Percentiles rank a stretch among this genome's conserved stretches.
phyloP scores from a whole-genome alignment of 2,329 filamentous ascomycete genomes.

The Colletotrichum sp. region DNA sequence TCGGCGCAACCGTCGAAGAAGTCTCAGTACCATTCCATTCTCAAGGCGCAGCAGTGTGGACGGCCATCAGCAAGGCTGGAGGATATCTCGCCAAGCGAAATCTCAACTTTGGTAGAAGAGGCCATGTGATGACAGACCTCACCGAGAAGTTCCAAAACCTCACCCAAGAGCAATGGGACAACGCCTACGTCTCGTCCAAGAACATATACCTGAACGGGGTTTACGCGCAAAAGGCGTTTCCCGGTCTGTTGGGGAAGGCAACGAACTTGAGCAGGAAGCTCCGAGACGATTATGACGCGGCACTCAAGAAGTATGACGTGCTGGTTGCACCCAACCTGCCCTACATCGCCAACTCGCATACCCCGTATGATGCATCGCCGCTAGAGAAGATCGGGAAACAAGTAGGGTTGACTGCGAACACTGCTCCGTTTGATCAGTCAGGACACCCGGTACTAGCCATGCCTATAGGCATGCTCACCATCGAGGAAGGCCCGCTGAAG shows the following conservation, averaged over 20 bases:
- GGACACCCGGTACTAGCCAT: slow-evolving; percentile 48
- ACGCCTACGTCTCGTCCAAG: slow-evolving; percentile 20
- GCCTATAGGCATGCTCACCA: slow-evolving; percentile 9
- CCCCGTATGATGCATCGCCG: slow-evolving; percentile 24
- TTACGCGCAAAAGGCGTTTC: slow-evolving; percentile 25
- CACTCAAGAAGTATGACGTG: neutral
- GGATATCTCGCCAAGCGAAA: slow-evolving; percentile 5
- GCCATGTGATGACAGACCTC: slow-evolving; percentile 30
- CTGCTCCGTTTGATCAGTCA: slow-evolving; percentile 53
- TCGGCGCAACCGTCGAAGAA: slow-evolving; percentile 48
- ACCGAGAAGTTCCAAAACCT: slow-evolving; percentile 33
- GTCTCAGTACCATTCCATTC: slow-evolving; percentile 53
- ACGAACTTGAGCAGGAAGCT: slow-evolving; percentile 7
- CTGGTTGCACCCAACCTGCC: neutral
- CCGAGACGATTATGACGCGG: slow-evolving; percentile 1
- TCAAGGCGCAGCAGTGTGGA: slow-evolving; percentile 54
- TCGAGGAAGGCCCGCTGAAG: neutral
- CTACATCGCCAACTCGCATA: slow-evolving; percentile 3
- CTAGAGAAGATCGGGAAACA: slow-evolving; percentile 46
- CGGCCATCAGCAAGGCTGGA: slow-evolving; percentile 26
- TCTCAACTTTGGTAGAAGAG: neutral
- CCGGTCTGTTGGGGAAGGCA: neutral
- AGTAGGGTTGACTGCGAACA: slow-evolving; percentile 49
- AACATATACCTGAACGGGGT: slow-evolving; percentile 50
- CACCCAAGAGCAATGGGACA: slow-evolving; percentile 2